Evolutionary conservation across 129 eudicot species (phyloP).

Genomic region (Smallanthus sonchifolius): DNA sequence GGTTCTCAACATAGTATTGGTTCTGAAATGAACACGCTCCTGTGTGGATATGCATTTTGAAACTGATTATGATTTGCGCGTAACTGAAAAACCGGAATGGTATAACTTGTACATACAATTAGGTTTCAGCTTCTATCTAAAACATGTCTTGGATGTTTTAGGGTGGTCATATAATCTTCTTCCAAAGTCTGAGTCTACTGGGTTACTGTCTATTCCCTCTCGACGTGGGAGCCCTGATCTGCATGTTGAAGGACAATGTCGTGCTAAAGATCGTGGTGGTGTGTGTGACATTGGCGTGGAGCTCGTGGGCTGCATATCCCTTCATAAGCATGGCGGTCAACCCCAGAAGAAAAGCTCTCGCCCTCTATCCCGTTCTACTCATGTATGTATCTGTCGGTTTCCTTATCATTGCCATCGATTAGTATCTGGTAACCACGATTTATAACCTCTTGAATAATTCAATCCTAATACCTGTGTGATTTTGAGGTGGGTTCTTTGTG

Average conservation of each 20-base stretch:
- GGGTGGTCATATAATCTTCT: conserved; percentile 94
- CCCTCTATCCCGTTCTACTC: conserved; percentile 30
- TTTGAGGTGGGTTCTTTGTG: background rate
- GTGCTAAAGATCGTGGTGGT: conserved; percentile 64
- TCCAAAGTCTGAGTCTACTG: conserved; percentile 53
- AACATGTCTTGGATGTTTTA: conserved; percentile 15
- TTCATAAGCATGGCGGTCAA: conserved; percentile 82
- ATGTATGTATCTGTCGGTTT: conserved; percentile 71
- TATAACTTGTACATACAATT: background rate
- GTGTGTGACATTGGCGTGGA: conserved; percentile 67
- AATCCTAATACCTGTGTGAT: background rate
- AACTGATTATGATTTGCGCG: background rate
- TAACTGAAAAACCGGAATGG: background rate
- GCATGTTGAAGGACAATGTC: conserved; percentile 72
- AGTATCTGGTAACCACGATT: conserved; percentile 7
- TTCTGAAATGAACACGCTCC: background rate
- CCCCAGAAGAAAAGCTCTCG: conserved; percentile 84
- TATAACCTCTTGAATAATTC: background rate
- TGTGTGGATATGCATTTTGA: background rate
- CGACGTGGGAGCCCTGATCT: conserved; percentile 69
- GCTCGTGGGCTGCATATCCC: conserved; percentile 92
- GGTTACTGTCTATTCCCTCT: conserved; percentile 50
- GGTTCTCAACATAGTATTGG: no score
- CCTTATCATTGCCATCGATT: conserved; percentile 78
- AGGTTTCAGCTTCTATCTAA: background rate